Evolutionary conservation across 2,329 filamentous ascomycete species (phyloP), one percentile per base, ranked within the genome.

Genomic region (Xylaria sp.): DNA sequence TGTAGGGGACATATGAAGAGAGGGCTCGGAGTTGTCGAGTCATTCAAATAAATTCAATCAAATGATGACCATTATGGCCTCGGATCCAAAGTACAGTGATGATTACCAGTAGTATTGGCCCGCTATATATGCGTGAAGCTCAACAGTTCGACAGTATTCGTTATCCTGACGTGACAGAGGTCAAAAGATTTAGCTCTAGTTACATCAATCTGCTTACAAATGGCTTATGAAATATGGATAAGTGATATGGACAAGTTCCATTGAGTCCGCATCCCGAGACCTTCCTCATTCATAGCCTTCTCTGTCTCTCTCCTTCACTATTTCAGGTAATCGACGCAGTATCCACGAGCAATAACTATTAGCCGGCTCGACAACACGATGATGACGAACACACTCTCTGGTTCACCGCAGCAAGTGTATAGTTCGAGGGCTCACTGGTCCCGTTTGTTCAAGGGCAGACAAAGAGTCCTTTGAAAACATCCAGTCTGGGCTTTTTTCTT

Each of bases 1-100:
- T 71, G 69, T 66, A 70, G 67, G 70, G 20, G 57, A 62, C 9
- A 62, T 55, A 20, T 7, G 46, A 13, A 60, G 20, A 33, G 13
- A 62, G 41, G 9, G 9, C 36, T 43, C 48, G 10, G 58, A 49
- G 28, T 63, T 63, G 63, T 31, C 55, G 33, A 59, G 57, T 25
- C 52, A 46, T 58, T 55, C 23, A 18, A 62, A 58, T 7, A 62
- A 65, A 48, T 58, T 55, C 39, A 48, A 36, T 10, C 20, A 49
- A 15, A 55, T 41, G 43, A 66, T 57, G 9, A 41, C 46, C n/a
- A 15, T 41, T 20, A 5, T 64, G n/a, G 6, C 3, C 39, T 13
- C 31, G 9, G 48, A 25, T 23, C 20, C 18, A 18, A 23, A 10
- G 8, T 46, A 18, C 28, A 7, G 46, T 62, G 33, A 41, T 36